A percentile compares a stretch with the other conserved stretches of the same genome.
These are phyloP conservation scores for Arbutus unedo DNA, from an alignment of 148 eudicot genomes.

Conservation along the genomic window DNA sequence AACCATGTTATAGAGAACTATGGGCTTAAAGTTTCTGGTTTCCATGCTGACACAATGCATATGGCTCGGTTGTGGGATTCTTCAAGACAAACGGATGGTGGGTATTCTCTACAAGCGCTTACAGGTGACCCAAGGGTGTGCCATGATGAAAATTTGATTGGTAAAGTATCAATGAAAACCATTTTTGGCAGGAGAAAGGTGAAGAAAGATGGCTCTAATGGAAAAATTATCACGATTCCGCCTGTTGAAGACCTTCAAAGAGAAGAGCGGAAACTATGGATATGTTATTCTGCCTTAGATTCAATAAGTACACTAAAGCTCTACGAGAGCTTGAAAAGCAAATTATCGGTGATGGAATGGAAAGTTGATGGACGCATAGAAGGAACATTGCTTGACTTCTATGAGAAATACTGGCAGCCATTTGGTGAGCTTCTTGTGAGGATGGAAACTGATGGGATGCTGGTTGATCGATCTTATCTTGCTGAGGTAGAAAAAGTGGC, in stretches of 20 bases:
- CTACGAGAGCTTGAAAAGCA: conserved; percentile 67
- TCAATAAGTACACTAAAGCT: conserved; percentile 87
- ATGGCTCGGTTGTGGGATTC: conserved; percentile 99
- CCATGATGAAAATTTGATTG: conserved; percentile 48
- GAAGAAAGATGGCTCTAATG: conserved; percentile 84
- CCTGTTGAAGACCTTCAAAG: conserved; percentile 82
- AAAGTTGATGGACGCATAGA: conserved; percentile 39
- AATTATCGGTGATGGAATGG: conserved; percentile 62
- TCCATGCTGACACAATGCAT: conserved; percentile 99
- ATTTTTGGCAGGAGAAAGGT: conserved; percentile 79
- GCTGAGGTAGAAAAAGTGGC: conserved; percentile 90
- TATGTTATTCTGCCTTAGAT: conserved; percentile 88
- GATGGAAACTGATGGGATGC: conserved; percentile 95
- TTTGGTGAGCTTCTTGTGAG: conserved; percentile 85
- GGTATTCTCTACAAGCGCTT: conserved; percentile 96
- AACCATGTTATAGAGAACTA: conserved; percentile 85
- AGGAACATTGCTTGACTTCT: conserved; percentile 75
- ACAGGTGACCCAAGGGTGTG: conserved; percentile 56
- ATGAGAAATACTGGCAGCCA: conserved; percentile 78
- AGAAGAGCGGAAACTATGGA: conserved; percentile 68
- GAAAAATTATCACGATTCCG: conserved; percentile 66
- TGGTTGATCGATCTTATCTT: conserved; percentile 83
- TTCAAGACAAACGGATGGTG: conserved; percentile 73
- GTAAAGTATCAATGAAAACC: conserved; percentile 88
- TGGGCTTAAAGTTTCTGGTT: conserved; percentile 72